A percentile compares a stretch with the other conserved stretches of the same genome.
Conservation (phyloP, 1,284 basidiomycete species). For the Sporisorium scitamineum region DNA sequence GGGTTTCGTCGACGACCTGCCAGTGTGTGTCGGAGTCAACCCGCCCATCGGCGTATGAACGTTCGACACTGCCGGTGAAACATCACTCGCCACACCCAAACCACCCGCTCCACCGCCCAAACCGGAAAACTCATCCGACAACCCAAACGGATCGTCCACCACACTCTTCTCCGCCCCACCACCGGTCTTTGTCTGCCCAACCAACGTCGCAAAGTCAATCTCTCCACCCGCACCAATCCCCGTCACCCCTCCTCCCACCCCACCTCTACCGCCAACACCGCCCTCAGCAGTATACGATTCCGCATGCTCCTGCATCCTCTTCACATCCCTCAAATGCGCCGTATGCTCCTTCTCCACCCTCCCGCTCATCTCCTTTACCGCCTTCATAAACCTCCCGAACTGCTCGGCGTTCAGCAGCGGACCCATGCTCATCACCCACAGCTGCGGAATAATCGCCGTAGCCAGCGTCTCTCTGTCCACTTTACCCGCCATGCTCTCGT, state of each 20-base stretch:
- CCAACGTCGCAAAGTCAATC: conserved; percentile 65
- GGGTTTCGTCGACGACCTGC: conserved; percentile 10
- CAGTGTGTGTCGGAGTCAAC: conserved; percentile 47
- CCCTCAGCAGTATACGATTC: conserved; percentile 44
- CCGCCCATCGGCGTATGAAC: conserved; percentile 22
- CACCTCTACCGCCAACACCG: conserved; percentile 10
- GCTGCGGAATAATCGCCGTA: conserved; percentile 72
- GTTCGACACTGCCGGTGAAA: conserved; percentile 30
- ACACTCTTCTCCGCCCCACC: conserved; percentile 25
- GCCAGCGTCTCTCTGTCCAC: conserved; percentile 95
- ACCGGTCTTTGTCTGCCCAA: conserved; percentile 50
- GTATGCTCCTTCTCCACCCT: conserved; percentile 86
- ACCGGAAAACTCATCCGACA: conserved; percentile 36
- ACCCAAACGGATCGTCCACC: conserved; percentile 50
- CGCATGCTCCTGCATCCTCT: conserved; percentile 61
- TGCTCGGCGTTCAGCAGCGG: conserved; percentile 84
- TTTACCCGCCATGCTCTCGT: conserved; percentile 96
- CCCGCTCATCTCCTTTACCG: conserved; percentile 73
- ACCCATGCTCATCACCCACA: conserved; percentile 65
- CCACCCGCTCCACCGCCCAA: neutral
- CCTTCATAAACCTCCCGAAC: conserved; percentile 75
- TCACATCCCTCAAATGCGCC: conserved; percentile 53
- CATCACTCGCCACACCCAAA: conserved; percentile 26
- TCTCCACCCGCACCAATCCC: conserved; percentile 55
- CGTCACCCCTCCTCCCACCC: conserved; percentile 33